phyloP scores from a whole-genome alignment of 371 early-diverging fungal genomes.

The Phascolomyces articulosus region DNA sequence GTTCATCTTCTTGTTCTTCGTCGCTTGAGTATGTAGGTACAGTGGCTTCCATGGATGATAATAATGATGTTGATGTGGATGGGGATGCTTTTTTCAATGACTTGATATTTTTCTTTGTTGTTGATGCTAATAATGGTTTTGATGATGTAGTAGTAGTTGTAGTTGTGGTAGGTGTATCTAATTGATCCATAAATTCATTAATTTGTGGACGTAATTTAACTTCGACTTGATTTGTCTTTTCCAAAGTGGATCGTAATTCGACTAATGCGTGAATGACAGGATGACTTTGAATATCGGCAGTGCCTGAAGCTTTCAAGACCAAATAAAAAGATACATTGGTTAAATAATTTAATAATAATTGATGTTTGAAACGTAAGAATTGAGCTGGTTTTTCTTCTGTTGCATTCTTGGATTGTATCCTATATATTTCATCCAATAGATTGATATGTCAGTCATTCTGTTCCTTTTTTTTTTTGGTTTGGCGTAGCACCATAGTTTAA shows the following conservation, averaged over 20 bases:
- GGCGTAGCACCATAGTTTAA: no score
- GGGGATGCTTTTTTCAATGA: constrained; percentile 11
- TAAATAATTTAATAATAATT: constrained; percentile 71
- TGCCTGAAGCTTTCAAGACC: constrained; percentile 71
- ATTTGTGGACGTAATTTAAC: constrained; percentile 49
- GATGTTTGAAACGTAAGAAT: constrained; percentile 60
- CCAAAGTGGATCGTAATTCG: constrained; percentile 70
- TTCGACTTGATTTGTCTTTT: constrained; percentile 71
- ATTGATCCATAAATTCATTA: constrained; percentile 27
- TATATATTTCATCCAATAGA: no score
- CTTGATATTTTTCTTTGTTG: constrained; percentile 2
- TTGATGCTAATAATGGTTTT: not conserved
- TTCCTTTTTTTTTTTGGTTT: no score
- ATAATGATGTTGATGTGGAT: no score
- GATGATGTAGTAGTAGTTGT: not conserved
- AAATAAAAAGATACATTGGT: constrained; percentile 92
- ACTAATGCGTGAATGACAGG: constrained; percentile 84
- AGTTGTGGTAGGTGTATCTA: constrained; percentile 8
- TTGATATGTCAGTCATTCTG: no score
- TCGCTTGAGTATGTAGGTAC: not conserved
- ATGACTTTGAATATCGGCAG: constrained; percentile 69
- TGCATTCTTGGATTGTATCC: constrained; percentile 18
- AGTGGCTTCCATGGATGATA: constrained; percentile 15
- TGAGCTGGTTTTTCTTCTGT: constrained; percentile 28
- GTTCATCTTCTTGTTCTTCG: constrained; percentile 34